Evolutionary conservation across 768 basidiomycete species (phyloP), one percentile per base, ranked within the genome.

Genomic region (Xerocomellus amylosporus): DNA sequence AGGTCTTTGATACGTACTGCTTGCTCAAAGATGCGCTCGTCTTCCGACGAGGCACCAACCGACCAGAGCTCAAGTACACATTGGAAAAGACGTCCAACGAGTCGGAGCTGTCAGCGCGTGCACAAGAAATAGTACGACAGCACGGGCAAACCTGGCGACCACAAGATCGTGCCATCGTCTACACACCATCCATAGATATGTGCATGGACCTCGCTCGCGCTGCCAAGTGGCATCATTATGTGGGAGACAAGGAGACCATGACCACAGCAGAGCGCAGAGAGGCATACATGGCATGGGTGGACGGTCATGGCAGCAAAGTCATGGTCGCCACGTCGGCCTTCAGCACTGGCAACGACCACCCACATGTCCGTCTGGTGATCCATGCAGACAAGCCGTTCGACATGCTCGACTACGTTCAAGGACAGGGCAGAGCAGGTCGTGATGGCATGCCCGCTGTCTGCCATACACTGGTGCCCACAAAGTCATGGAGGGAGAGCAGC

Each of bases 331-430:
- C 67, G 0, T 63, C 59, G 0, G 65, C 67, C 0, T 63, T 73
- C 42, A 65, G 60, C 3, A 64, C 63, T 0, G 69, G 71, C 0
- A 69, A 70, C 13, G 65, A 72, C 49, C 60, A 67, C 46, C 22
- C 62, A 0, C 54, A 60, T 2, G 58, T 69, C 0, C 51, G 56
- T 0, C 39, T 68, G 0, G 61, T 67, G 0, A 24, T 70, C 0
- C 66, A 71, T 30, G 1, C 49, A 3, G 60, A 63, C 4, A 63
- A 52, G 0, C 68, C 68, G 0, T 61, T 50, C 5, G 61, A 67
- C 17, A 64, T 68, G 60, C 31, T 61, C 2, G 45, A 52, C 1
- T 64, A 54, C 8, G 39, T 58, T 0, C 68, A 71, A 56, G 67
- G 60, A n/a, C 49, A 61, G 4, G 61, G 59, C 0, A 26, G 64